Evolutionary conservation across 2,329 filamentous ascomycete species (phyloP).

Genomic region (Colletotrichum magnum): DNA sequence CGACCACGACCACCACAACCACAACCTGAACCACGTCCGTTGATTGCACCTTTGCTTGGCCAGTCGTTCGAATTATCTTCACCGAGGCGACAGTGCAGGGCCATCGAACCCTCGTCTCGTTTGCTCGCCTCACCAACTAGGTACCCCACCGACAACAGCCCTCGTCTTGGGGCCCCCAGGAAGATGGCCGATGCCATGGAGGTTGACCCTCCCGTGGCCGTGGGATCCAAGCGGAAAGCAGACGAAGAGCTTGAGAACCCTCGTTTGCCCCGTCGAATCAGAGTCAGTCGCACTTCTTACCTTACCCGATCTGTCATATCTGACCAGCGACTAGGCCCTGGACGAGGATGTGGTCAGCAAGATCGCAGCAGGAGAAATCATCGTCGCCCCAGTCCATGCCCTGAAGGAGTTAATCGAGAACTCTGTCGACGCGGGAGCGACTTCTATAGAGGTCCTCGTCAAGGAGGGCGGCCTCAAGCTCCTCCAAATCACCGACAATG

Average conservation of each 20-base stretch:
- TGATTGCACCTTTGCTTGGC: too few relatives aligned
- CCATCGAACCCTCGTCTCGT: too few relatives aligned
- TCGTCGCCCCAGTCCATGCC: constrained; percentile 95
- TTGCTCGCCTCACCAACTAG: too few relatives aligned
- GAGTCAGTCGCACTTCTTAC: constrained; percentile 53
- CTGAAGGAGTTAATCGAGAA: constrained; percentile 98
- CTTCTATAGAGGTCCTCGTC: constrained; percentile 88
- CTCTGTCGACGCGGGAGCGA: constrained; percentile 96
- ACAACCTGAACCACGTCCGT: too few relatives aligned
- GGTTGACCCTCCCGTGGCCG: constrained; percentile 60
- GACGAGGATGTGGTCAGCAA: constrained; percentile 97
- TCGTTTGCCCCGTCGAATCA: constrained; percentile 63
- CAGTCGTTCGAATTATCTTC: too few relatives aligned
- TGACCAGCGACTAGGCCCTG: constrained; percentile 72
- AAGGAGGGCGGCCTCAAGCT: constrained; percentile 97
- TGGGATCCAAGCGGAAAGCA: constrained; percentile 66
- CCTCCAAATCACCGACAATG: constrained; percentile 97
- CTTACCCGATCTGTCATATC: not conserved
- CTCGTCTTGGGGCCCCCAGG: not conserved
- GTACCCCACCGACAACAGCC: too few relatives aligned
- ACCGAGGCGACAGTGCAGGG: too few relatives aligned
- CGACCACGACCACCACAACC: too few relatives aligned
- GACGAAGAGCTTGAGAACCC: constrained; percentile 54
- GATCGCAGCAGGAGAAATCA: constrained; percentile 98
- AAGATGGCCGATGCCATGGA: constrained; percentile 51